Conservation (phyloP, 306 rosid genomes). For the Vicia faba region DNA sequence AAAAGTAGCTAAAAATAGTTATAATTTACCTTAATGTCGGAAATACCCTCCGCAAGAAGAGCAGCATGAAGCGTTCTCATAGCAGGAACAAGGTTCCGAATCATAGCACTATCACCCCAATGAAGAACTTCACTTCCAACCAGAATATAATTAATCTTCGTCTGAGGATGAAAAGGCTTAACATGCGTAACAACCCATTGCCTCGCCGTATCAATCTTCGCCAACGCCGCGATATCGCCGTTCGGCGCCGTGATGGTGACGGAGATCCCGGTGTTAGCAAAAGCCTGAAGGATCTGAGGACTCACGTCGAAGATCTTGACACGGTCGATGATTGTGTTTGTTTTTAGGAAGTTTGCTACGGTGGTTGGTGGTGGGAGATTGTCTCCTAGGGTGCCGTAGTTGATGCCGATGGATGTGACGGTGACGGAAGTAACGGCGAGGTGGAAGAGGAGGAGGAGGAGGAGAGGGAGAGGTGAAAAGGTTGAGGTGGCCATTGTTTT, state of each 20-base stretch:
- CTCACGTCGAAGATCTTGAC: slow-evolving; percentile 77
- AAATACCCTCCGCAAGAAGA: slow-evolving; percentile 59
- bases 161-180: slow-evolving; percentile 62
- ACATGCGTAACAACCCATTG: slow-evolving; percentile 58
- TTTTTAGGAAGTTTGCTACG: slow-evolving; percentile 68
- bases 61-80: slow-evolving; percentile 70
- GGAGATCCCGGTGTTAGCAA: slow-evolving; percentile 67
- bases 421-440: slow-evolving; percentile 42
- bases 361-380: slow-evolving; percentile 65
- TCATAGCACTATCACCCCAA: slow-evolving; percentile 53
- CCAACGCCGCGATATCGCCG: slow-evolving; percentile 58
- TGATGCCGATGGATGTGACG: slow-evolving; percentile 68
- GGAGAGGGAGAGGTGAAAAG: slow-evolving; percentile 15
- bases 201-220: slow-evolving; percentile 40
- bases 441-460: slow-evolving; percentile 47
- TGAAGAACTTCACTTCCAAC: slow-evolving; percentile 82
- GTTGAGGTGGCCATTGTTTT: slow-evolving; percentile 34
- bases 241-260: slow-evolving; percentile 76
- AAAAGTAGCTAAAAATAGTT: too few species aligned
- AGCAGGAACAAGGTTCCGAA: slow-evolving; percentile 67
- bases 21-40: slow-evolving; percentile 59
- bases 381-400: slow-evolving; percentile 84
- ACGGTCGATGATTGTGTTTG: slow-evolving; percentile 60
- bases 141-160: slow-evolving; percentile 63
- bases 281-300: slow-evolving; percentile 78